Conservation (phyloP, 371 early-diverging fungal species). For the Cokeromyces recurvatus region DNA sequence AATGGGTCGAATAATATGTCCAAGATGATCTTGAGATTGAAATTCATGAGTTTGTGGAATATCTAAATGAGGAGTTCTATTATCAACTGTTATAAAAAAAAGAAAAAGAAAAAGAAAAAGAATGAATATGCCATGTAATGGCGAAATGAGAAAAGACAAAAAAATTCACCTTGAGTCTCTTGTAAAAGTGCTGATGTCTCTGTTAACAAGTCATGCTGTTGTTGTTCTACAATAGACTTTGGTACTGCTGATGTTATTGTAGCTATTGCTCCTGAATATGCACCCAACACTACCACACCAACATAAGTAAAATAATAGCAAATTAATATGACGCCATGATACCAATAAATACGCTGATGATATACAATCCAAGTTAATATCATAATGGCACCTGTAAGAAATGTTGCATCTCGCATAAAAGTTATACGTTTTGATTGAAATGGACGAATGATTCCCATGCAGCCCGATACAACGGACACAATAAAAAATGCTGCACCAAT, state of each 20-base stretch:
- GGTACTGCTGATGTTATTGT: slow-evolving; percentile 21
- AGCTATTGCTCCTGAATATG: slow-evolving; percentile 28
- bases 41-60: slow-evolving; percentile 33
- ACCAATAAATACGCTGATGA: slow-evolving; percentile 55
- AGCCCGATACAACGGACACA: slow-evolving; percentile 68
- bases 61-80: slow-evolving; percentile 18
- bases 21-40: slow-evolving; percentile 32
- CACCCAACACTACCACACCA: slow-evolving; percentile 41
- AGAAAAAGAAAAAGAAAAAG: too few species aligned
- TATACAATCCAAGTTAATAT: slow-evolving; percentile 58
- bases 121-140: too few species aligned
- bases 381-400: slow-evolving; percentile 64
- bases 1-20: slow-evolving; percentile 40
- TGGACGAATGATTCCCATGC: slow-evolving; percentile 64
- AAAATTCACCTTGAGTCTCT: slow-evolving; percentile 1
- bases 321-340: slow-evolving; percentile 53
- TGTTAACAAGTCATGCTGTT: slow-evolving; percentile 22
- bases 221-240: slow-evolving; percentile 19
- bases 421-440: slow-evolving; percentile 60
- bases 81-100: background rate
- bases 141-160: background rate
- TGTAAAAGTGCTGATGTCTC: slow-evolving; percentile 26
- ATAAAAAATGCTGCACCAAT: slow-evolving; percentile 80
- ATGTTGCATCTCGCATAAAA: slow-evolving; percentile 69
- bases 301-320: slow-evolving; percentile 57